These are phyloP conservation scores for Stylosanthes scabra DNA, from an alignment of 331 rosid species.

Conservation along the genomic window DNA sequence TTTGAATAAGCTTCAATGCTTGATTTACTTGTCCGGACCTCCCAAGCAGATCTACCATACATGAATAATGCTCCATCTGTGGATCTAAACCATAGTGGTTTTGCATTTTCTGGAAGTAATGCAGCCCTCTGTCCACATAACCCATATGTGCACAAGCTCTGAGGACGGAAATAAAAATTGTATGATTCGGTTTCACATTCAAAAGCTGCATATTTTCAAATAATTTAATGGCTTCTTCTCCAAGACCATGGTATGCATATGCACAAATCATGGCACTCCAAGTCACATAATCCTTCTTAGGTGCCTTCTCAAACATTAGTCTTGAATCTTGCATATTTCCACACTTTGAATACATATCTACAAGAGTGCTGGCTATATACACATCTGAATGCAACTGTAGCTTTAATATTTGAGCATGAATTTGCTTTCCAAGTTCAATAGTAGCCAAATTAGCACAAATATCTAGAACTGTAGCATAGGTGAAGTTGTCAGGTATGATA, in stretches of 20 bases:
- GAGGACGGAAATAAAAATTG: slow-evolving; percentile 83
- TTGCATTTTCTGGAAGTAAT: slow-evolving; percentile 63
- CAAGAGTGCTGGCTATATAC: slow-evolving; percentile 75
- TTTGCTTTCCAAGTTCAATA: slow-evolving; percentile 79
- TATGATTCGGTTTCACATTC: slow-evolving; percentile 70
- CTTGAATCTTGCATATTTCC: slow-evolving; percentile 75
- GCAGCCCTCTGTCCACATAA: slow-evolving; percentile 59
- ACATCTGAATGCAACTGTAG: slow-evolving; percentile 69
- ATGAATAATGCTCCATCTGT: slow-evolving; percentile 78
- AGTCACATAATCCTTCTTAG: slow-evolving; percentile 69
- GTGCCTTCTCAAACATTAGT: slow-evolving; percentile 69
- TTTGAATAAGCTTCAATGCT: slow-evolving; percentile 70
- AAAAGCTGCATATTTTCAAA: slow-evolving; percentile 72
- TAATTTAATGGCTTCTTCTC: slow-evolving; percentile 53
- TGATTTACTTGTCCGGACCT: slow-evolving; percentile 72
- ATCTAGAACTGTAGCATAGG: slow-evolving; percentile 80
- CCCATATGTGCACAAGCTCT: slow-evolving; percentile 85
- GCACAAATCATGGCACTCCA: slow-evolving; percentile 94
- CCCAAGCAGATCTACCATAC: slow-evolving; percentile 86
- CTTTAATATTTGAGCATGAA: slow-evolving; percentile 79
- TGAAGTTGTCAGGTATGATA: slow-evolving; percentile 73
- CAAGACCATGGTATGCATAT: slow-evolving; percentile 74
- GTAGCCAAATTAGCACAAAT: slow-evolving; percentile 85
- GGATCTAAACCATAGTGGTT: slow-evolving; percentile 64
- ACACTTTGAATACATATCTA: slow-evolving; percentile 87